These are phyloP conservation scores for Phytophthora pseudosyringae DNA, from an alignment of 352 stramenopile genomes.

Conservation along the genomic window DNA sequence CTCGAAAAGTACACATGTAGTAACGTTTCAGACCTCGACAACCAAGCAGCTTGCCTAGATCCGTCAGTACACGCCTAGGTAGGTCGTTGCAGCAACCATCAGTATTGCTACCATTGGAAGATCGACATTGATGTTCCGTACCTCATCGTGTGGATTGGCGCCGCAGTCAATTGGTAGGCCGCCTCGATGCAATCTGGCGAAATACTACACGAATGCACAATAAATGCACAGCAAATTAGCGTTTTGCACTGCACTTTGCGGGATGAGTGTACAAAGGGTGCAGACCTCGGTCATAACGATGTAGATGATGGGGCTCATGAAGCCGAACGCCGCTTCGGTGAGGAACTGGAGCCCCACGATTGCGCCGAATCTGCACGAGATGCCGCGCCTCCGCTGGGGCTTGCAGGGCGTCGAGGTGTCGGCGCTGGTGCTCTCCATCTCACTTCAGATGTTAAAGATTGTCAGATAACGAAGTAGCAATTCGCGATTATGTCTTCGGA, in stretches of 20 bases:
- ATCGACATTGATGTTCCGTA: slow-evolving; percentile 12
- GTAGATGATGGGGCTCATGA: slow-evolving; percentile 74
- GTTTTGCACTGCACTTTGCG: neutral
- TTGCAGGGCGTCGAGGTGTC: slow-evolving; percentile 3
- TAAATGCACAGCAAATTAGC: neutral
- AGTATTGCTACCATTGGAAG: neutral
- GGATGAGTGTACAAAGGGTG: neutral
- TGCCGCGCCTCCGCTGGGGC: slow-evolving; percentile 7
- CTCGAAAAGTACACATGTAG: neutral
- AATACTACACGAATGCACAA: slow-evolving; percentile 54
- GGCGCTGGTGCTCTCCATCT: slow-evolving; percentile 17
- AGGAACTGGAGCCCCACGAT: slow-evolving; percentile 65
- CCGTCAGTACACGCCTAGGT: slow-evolving; percentile 61
- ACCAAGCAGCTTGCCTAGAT: slow-evolving; percentile 73
- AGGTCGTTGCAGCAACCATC: slow-evolving; percentile 1
- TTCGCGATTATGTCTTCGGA: too few species aligned
- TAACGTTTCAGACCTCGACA: slow-evolving; percentile 51
- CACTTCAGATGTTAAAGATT: too few species aligned
- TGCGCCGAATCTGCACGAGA: slow-evolving; percentile 51
- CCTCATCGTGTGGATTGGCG: slow-evolving; percentile 46
- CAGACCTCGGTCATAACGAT: slow-evolving; percentile 76
- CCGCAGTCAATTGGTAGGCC: slow-evolving; percentile 69
- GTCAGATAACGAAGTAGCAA: too few species aligned
- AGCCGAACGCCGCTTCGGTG: slow-evolving; percentile 67
- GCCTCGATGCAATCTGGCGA: slow-evolving; percentile 64